These are phyloP conservation scores for Aaosphaeria pasadenensis DNA, from an alignment of 2,329 filamentous ascomycete genomes.

Conservation along the genomic window DNA sequence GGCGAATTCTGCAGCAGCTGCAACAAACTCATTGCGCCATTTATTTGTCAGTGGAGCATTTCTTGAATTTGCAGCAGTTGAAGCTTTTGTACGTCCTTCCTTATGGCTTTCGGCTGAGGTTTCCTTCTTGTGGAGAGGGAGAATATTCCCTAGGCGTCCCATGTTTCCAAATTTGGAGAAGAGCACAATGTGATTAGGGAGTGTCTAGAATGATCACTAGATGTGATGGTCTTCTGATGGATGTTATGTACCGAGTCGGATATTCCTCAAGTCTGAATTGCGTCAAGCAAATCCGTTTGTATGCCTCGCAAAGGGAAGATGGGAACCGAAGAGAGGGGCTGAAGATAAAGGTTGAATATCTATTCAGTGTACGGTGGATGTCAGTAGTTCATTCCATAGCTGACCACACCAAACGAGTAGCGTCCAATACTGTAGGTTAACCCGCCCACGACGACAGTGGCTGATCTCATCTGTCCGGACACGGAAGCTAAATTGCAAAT, in stretches of 20 bases:
- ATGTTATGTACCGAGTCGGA: neutral
- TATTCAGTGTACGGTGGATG: no score
- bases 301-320: neutral
- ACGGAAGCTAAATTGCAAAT: neutral
- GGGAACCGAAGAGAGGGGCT: neutral
- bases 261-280: neutral
- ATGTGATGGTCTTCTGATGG: neutral
- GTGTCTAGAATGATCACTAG: constrained; percentile 1
- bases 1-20: constrained; percentile 34
- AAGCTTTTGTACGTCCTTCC: neutral
- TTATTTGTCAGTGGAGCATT: constrained; percentile 5
- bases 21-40: constrained; percentile 37
- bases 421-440: neutral
- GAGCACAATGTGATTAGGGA: no score
- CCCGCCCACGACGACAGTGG: constrained; percentile 4
- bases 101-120: neutral
- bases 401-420: neutral
- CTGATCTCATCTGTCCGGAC: neutral
- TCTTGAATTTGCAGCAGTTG: neutral
- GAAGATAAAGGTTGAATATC: no score
- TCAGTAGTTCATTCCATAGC: no score
- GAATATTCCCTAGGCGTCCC: neutral
- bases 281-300: neutral
- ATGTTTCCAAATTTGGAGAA: no score
- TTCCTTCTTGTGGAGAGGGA: constrained; percentile 6